Evolutionary conservation across 495 filamentous ascomycete genomes (phyloP), one percentile per base, ranked within the genome.

Genomic region (Daldinia childiae): DNA sequence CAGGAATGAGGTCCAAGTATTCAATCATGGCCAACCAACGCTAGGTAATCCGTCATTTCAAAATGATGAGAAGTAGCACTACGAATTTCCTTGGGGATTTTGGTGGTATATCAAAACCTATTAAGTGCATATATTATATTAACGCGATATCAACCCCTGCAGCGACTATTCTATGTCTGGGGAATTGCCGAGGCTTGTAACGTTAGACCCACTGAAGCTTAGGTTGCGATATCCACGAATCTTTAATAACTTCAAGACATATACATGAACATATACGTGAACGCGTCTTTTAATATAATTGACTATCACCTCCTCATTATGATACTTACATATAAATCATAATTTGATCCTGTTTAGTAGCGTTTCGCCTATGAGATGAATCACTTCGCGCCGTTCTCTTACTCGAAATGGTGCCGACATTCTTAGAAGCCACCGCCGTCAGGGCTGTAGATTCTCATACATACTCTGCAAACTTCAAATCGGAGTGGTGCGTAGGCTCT

Each of bases 401-500:
- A n/a, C n/a, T 56, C 11, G 27, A 56, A 24, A 77, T 77, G 76
- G 66, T 55, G 19, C 71, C 76, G 3, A 68, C 82, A 15, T 90
- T 92, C 68, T 84, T 82, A 55, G 82, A 90, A 54, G 90, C 90
- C 41, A 88, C 88, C 9, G 81, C 81, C 3, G 80, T 91, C 27
- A 80, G 76, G 36, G 82, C 82, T 14, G 34, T 88, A 59, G 84
- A 84, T 62, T 81, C 85, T 1, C 86, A 90, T 72, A 88, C 85
- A 2, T 94, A 94, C 77, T 75, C 80, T 6, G 85, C 83, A 27
- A 45, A 87, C 63, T 86, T 93, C 38, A 78, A 73, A 9, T 77
- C 85, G n/a, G 88, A 90, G 61, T 94, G 91, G 91, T 90, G 87
- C 60, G 92, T 93, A 68, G 92, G 91, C 64, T 86, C 84, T 39